Evolutionary conservation across 805 yeast species (phyloP).

Genomic region (Metschnikowia lunata): DNA sequence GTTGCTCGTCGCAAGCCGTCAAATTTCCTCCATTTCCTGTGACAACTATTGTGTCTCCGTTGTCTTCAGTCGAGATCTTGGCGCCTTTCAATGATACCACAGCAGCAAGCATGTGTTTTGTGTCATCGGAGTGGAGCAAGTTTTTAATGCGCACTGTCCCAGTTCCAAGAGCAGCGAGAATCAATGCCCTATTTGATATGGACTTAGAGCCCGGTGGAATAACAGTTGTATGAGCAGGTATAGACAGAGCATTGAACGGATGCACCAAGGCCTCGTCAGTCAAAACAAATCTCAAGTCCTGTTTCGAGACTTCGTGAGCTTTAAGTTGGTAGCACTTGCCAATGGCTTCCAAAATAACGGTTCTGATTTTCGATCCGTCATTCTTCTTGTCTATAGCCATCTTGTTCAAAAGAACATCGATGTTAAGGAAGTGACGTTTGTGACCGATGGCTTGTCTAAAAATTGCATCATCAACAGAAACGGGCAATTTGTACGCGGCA

Average conservation of each 20-base stretch:
- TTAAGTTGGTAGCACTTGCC: conserved; percentile 86
- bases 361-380: conserved; percentile 86
- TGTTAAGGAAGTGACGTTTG: conserved; percentile 61
- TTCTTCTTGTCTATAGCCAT: conserved; percentile 97
- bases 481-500: conserved; percentile 82
- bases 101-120: conserved; percentile 90
- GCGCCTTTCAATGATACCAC: conserved; percentile 79
- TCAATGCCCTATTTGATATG: conserved; percentile 89
- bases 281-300: conserved; percentile 72
- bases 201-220: conserved; percentile 97
- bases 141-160: conserved; percentile 83
- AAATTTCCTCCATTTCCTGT: conserved; percentile 81
- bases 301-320: conserved; percentile 81
- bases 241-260: conserved; percentile 40
- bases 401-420: conserved; percentile 66
- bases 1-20: conserved; percentile 56
- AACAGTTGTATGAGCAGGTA: conserved; percentile 42
- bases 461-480: conserved; percentile 65
- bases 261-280: conserved; percentile 76
- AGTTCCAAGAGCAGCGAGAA: conserved; percentile 85
- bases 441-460: conserved; percentile 63
- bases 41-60: conserved; percentile 84
- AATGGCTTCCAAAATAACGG: conserved; percentile 75
- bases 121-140: conserved; percentile 92
- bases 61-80: conserved; percentile 72